Evolutionary conservation across 345 rosid genomes (phyloP).

Genomic region (Moricandia arvensis): DNA sequence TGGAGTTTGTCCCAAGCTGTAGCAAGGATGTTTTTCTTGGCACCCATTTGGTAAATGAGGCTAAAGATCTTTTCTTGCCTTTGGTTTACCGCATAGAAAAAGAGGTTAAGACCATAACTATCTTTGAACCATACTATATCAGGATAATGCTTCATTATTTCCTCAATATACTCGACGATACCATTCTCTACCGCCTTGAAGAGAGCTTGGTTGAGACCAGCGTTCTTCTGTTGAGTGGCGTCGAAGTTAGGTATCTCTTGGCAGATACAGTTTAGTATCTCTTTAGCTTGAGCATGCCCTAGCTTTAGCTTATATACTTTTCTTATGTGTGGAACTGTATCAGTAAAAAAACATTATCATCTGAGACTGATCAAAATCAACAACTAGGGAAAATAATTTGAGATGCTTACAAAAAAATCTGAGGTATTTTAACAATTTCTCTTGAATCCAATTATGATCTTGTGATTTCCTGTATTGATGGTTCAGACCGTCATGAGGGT

Average conservation of each 20-base stretch:
- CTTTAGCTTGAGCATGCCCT: conserved; percentile 51
- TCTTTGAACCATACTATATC: conserved; percentile 58
- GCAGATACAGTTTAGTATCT: conserved; percentile 49
- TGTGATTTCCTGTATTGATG: conserved; percentile 21
- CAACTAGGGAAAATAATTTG: not conserved
- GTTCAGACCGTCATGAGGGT: conserved; percentile 12
- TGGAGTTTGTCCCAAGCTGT: conserved; percentile 42
- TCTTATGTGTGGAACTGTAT: conserved; percentile 53
- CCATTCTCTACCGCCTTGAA: conserved; percentile 63
- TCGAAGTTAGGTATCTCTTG: conserved; percentile 45
- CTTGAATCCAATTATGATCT: not conserved
- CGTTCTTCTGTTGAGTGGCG: conserved; percentile 31
- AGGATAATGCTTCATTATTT: conserved; percentile 53
- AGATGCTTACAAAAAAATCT: conserved; percentile 36
- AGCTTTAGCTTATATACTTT: conserved; percentile 50
- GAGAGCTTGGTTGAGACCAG: conserved; percentile 43
- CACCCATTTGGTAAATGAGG: conserved; percentile 62
- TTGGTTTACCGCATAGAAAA: conserved; percentile 53
- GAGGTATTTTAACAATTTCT: conserved; percentile 25
- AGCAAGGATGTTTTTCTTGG: conserved; percentile 52
- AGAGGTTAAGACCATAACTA: conserved; percentile 44
- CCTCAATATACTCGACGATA: conserved; percentile 55
- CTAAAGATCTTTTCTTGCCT: conserved; percentile 75
- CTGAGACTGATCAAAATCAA: not conserved
- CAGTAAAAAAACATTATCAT: not conserved